Conservation (phyloP, 2,329 filamentous ascomycete genomes). For the Metarhizium humberi region DNA sequence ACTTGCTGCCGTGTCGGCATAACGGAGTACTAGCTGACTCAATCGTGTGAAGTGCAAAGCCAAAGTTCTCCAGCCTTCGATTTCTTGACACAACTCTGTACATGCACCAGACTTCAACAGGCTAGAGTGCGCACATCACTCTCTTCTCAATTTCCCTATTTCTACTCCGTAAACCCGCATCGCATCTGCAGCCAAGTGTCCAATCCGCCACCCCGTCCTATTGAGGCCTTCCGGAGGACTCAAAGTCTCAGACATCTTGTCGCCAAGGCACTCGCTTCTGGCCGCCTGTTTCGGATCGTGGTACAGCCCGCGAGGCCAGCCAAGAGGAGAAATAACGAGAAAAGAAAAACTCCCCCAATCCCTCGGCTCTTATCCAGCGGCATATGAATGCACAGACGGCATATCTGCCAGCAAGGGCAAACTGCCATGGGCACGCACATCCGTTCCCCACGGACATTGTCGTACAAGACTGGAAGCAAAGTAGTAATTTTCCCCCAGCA, state of each 20-base stretch:
- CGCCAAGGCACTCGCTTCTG: not conserved
- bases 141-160: not conserved
- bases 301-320: not conserved
- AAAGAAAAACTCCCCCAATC: not conserved
- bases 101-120: not conserved
- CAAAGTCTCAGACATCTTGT: not conserved
- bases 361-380: not conserved
- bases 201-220: not conserved
- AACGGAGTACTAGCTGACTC: not conserved
- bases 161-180: not conserved
- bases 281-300: not conserved
- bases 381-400: conserved; percentile 1
- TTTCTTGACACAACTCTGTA: not conserved
- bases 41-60: not conserved
- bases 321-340: not conserved
- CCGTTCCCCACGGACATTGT: not conserved
- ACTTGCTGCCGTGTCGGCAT: too few relatives aligned
- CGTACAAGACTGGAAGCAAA: not conserved
- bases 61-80: not conserved
- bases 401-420: not conserved
- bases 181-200: not conserved
- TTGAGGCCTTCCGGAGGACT: not conserved
- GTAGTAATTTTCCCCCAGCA: not conserved
- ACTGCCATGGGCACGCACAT: not conserved
- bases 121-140: not conserved